A percentile compares a stretch with the other conserved stretches of the same genome.
These are phyloP conservation scores for Plasmodium sp. DNA, from an alignment of 169 alveolate genomes.

Conservation along the genomic window DNA sequence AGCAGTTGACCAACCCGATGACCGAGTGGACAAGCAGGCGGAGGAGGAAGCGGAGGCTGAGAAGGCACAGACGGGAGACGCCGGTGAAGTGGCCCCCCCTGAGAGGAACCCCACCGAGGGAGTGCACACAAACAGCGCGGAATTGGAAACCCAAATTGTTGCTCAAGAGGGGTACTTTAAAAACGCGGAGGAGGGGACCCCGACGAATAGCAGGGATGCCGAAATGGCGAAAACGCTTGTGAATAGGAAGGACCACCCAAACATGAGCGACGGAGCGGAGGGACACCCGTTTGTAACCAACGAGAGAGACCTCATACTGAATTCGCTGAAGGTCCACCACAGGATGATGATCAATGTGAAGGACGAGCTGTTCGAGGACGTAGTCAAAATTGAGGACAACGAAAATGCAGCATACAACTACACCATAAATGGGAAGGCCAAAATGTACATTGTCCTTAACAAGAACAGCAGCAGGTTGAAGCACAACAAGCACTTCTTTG, in stretches of 20 bases:
- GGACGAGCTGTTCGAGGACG: conserved; percentile 51
- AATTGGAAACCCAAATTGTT: neutral
- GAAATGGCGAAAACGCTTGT: neutral
- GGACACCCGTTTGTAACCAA: neutral
- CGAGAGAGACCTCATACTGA: conserved; percentile 24
- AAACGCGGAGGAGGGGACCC: neutral
- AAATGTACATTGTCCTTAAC: conserved; percentile 28
- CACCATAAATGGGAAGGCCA: neutral
- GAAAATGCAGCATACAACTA: neutral
- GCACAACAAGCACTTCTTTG: conserved; percentile 23
- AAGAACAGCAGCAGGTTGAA: conserved; percentile 10
- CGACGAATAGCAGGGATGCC: neutral
- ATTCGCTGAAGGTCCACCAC: conserved; percentile 56
- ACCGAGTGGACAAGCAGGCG: neutral
- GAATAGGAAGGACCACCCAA: neutral
- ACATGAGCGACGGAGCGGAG: neutral
- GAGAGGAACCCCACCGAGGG: neutral
- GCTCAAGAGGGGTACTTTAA: neutral
- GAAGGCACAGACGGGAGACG: neutral
- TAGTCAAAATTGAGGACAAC: conserved; percentile 27
- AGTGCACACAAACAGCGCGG: neutral
- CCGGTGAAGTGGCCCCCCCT: neutral
- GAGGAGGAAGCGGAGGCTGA: neutral
- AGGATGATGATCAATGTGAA: conserved; percentile 55
- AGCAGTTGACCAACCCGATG: neutral